Base-by-base conservation (phyloP, 306 rosid genomes). In the Cicer chorassanicum region DNA sequence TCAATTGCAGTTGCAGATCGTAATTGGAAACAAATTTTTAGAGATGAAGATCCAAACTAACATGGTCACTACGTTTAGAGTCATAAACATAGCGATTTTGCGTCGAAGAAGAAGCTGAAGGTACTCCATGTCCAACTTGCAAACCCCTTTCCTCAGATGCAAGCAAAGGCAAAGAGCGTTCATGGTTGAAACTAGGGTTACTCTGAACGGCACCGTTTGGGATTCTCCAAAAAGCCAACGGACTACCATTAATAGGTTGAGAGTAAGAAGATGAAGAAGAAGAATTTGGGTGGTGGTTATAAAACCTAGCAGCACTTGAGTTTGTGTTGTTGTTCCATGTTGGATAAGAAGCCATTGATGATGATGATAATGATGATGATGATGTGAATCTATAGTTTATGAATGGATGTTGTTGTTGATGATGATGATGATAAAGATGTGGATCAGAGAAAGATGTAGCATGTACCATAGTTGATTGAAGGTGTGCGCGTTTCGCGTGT, bases 401-500 rank as follows among this genome's bases (percentile, higher is more conserved):
- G 19, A 91, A 80, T 13, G 91, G 91, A 69, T 89, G 67, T 29
- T 65, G 49, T 7, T 65, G 53, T 8, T 41, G 71, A 7, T 65
- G 70, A 9, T 65, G 70, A 9, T 64, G 70, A 6, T 65, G 70
- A 7, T 65, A 19, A 13, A 88, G 84, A n/a, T 88, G 93, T 1
- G 87, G 82, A 9, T 91, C 91, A 80, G 91, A 57, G 81, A 82
- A 81, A 70, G 84, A 6, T 39, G 34, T 48, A 18, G 86, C 79
- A 65, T 89, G 92, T 24, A 80, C 91, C 84, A 87, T 84, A 13
- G 94, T 84, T 1, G 97, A 89, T 80, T 92, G 97, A 51, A 93
- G 93, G 77, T 93, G 96, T 10, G 89, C 92, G 4, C 97, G 87
- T 81, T 93, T 93, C 1, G 98, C 98, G 77, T 91, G 93, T 66